Conservation (phyloP, 2,329 filamentous ascomycete genomes). For the Fusarium sarcochroum region DNA sequence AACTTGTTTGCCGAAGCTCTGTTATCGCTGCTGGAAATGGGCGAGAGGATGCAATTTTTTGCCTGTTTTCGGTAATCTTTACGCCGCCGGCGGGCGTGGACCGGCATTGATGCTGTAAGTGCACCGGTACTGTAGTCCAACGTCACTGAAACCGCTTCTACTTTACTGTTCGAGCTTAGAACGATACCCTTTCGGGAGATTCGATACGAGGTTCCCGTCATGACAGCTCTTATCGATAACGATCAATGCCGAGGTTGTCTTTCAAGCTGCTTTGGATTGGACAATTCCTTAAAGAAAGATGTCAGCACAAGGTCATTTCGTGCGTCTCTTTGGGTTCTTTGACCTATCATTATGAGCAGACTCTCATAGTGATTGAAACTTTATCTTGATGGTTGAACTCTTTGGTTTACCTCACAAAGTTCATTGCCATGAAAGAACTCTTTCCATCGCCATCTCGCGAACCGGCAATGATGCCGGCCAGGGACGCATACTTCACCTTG, state of each 20-base stretch:
- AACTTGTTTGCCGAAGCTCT: slow-evolving; percentile 8
- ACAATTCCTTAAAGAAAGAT: neutral
- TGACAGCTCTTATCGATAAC: slow-evolving; percentile 38
- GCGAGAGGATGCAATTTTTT: slow-evolving; percentile 17
- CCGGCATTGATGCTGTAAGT: slow-evolving; percentile 21
- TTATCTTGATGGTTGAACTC: neutral
- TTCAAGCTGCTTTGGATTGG: neutral
- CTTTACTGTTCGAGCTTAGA: slow-evolving; percentile 34
- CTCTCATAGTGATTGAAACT: neutral
- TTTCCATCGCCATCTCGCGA: neutral
- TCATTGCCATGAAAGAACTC: neutral
- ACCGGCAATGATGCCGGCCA: slow-evolving; percentile 18
- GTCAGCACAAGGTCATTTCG: too few relatives aligned
- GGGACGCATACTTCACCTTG: slow-evolving; percentile 18
- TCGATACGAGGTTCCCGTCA: slow-evolving; percentile 17
- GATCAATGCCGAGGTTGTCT: neutral
- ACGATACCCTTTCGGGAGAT: slow-evolving; percentile 2
- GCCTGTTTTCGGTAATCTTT: slow-evolving; percentile 35
- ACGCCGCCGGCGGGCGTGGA: slow-evolving; percentile 14
- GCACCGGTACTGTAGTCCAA: slow-evolving; percentile 4
- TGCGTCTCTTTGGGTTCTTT: too few relatives aligned
- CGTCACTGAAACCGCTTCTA: slow-evolving; percentile 29
- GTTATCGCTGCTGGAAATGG: slow-evolving; percentile 3
- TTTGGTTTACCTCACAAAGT: neutral
- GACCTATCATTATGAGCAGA: neutral